Conservation (phyloP, 1,139 yeast genomes). For the Schwanniomyces etchellsii region DNA sequence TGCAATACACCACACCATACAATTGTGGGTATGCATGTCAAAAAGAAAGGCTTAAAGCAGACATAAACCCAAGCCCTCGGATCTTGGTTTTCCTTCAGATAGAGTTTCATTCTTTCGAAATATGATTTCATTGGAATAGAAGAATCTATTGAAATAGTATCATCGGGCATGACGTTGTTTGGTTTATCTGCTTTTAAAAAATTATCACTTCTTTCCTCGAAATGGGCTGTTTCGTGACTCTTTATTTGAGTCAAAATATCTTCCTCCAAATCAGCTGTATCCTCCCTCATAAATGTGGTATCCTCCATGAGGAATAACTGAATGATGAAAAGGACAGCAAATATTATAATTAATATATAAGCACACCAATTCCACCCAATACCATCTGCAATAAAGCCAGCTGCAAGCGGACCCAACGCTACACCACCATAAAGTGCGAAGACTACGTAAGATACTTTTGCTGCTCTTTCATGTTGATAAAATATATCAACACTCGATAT, state of each 20-base stretch:
- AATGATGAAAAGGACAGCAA: conserved; percentile 37
- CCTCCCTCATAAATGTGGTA: conserved; percentile 24
- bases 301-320: conserved; percentile 43
- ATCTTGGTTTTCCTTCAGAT: no score
- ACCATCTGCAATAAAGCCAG: conserved; percentile 37
- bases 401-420: conserved; percentile 40
- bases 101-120: conserved; percentile 29
- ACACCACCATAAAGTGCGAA: conserved; percentile 41
- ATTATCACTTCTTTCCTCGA: no score
- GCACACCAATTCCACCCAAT: conserved; percentile 46
- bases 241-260: no score
- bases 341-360: conserved; percentile 41
- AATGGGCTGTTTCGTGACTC: no score
- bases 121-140: conserved; percentile 27
- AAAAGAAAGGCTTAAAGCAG: no score
- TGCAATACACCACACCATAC: conserved; percentile 59
- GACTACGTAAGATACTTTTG: conserved; percentile 30
- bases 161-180: no score
- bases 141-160: no score
- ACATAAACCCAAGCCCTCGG: no score
- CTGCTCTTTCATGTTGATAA: conserved; percentile 44
- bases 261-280: no score
- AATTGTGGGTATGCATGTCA: no score
- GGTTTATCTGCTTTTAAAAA: no score
- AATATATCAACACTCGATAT: conserved; percentile 44